Conservation (phyloP, 495 filamentous ascomycete genomes). For the Penicillium daleae region DNA sequence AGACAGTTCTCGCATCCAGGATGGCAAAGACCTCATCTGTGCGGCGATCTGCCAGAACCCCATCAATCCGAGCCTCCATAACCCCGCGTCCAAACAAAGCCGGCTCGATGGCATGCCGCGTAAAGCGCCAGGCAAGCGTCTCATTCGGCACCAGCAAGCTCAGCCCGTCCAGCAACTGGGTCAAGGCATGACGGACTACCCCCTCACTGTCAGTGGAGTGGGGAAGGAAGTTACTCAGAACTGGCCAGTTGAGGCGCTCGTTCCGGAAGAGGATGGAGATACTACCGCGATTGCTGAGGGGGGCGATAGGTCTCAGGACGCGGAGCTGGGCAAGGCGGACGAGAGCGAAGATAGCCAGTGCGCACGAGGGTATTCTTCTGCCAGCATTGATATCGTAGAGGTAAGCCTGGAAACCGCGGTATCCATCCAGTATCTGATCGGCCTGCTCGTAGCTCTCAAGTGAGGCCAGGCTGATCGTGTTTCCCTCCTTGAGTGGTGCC, state of each 20-base stretch:
- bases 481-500: background rate
- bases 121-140: background rate
- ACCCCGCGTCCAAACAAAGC: background rate
- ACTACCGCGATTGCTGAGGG: background rate
- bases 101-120: background rate
- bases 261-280: background rate
- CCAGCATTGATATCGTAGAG: background rate
- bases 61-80: background rate
- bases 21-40: background rate
- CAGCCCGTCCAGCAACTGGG: background rate
- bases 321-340: background rate
- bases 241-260: background rate
- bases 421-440: background rate
- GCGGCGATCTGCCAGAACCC: background rate
- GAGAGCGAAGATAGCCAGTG: background rate
- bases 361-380: background rate
- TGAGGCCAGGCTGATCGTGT: background rate
- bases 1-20: background rate
- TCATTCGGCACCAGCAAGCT: background rate
- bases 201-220: background rate
- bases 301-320: no score
- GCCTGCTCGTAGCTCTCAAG: background rate
- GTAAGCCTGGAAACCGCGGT: background rate
- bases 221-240: background rate
- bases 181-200: background rate